Evolutionary conservation across 2,329 filamentous ascomycete species (phyloP), one percentile per base, ranked within the genome.

Genomic region (Zymoseptoria crescenta): DNA sequence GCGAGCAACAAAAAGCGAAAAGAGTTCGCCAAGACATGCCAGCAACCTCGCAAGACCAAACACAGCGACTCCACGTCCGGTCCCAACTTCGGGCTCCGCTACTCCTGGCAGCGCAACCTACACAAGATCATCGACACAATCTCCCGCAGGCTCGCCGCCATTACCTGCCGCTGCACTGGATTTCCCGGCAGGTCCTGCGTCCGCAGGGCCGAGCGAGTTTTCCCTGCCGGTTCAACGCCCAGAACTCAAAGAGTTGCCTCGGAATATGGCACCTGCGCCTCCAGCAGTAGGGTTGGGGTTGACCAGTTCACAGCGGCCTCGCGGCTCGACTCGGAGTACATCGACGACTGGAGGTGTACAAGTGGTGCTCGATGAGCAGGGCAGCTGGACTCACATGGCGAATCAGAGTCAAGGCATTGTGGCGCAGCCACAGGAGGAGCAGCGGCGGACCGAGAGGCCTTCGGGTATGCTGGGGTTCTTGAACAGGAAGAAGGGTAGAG

Each of bases 391-490:
- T 52, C 89, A 96, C 63, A 82, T 96, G 72, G 90, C 91, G 54
- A 87, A 92, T 60, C 88, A 92, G 68, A 92, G 91, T 68, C 83
- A 87, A 55, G 91, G 87, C 2, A 78, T 93, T 48, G 67, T 78
- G 84, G 61, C 53, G 68, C 35, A 45, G 35, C 61, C 75, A 75
- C 69, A 58, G 60, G 79, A 76, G 65, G 87, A 81, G 72, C 73
- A 69, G 8, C 77, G 81, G 19, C 57, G 63, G 10, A 51, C 54
- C 20, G 68, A 68, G 60, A 76, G 82, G 64, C 83, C 85, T n/a
- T 85, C 87, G 19, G 90, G 92, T 56, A 93, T 96, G 81, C 87
- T 97, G 65, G 89, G 91, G 1, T 95, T 99, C 73, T 79, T 97
- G 61, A 89, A 84, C 64, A 82, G 92, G 69, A 96, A 96, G 77